These are phyloP conservation scores for Mrakia gelida DNA, from an alignment of 768 basidiomycete species.

Conservation along the genomic window DNA sequence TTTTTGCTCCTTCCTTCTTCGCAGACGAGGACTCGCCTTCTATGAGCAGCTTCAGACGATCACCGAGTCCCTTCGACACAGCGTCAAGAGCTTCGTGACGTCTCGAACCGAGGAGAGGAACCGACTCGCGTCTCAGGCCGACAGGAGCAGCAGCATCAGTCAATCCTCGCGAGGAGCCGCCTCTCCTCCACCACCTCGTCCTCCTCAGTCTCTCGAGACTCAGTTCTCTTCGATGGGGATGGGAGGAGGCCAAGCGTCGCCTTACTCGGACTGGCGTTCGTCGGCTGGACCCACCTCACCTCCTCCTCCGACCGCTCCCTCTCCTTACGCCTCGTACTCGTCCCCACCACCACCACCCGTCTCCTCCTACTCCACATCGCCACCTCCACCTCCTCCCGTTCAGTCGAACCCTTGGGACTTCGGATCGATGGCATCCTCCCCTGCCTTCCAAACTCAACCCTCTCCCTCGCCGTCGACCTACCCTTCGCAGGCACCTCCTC, in stretches of 20 bases:
- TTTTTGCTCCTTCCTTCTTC: conserved; percentile 15
- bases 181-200: conserved; percentile 44
- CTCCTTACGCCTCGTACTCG: conserved; percentile 41
- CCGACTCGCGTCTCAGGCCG: conserved; percentile 47
- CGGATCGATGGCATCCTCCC: conserved; percentile 30
- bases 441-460: conserved; percentile 30
- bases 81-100: conserved; percentile 60
- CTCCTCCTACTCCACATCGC: conserved; percentile 38
- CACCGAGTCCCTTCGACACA: conserved; percentile 55
- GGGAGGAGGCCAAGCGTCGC: conserved; percentile 36
- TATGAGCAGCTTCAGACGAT: conserved; percentile 74
- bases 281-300: conserved; percentile 36
- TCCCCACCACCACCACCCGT: conserved; percentile 19
- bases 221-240: conserved; percentile 37
- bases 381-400: conserved; percentile 29
- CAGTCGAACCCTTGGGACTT: conserved; percentile 38
- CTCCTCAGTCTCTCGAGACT: conserved; percentile 39
- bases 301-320: conserved; percentile 35
- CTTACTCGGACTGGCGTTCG: conserved; percentile 36
- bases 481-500: conserved; percentile 25
- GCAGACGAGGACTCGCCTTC: conserved; percentile 81
- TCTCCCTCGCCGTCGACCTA: conserved; percentile 16
- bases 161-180: conserved; percentile 39
- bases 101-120: conserved; percentile 68
- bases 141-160: conserved; percentile 31